A percentile compares a stretch with the other conserved stretches of the same genome.
Evolutionary conservation across 2,329 filamentous ascomycete genomes (phyloP).

Genomic region (Pestalotiopsis sp.): DNA sequence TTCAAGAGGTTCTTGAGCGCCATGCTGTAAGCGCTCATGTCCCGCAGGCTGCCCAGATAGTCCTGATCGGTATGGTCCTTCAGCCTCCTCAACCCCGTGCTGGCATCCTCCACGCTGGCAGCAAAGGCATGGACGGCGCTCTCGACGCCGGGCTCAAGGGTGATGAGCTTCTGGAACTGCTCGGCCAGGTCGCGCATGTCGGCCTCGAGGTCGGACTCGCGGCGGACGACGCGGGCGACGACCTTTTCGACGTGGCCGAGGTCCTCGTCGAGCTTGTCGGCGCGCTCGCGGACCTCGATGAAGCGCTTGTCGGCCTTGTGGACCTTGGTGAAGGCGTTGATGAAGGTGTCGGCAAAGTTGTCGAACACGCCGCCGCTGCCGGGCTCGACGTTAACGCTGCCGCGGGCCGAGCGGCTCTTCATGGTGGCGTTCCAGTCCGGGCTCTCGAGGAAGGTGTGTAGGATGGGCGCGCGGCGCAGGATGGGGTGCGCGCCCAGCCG

Average conservation of each 20-base stretch:
- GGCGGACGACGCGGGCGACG: slow-evolving; percentile 84
- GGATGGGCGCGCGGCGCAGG: slow-evolving; percentile 78
- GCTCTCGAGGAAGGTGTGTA: slow-evolving; percentile 90
- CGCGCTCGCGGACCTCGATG: slow-evolving; percentile 88
- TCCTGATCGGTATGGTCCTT: slow-evolving; percentile 94
- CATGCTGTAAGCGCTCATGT: slow-evolving; percentile 94
- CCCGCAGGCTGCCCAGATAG: slow-evolving; percentile 87
- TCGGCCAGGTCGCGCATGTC: slow-evolving; percentile 90
- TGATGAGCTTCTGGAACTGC: slow-evolving; percentile 92
- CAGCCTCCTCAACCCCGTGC: slow-evolving; percentile 75
- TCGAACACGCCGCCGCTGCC: slow-evolving; percentile 79
- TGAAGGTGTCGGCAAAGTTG: slow-evolving; percentile 91
- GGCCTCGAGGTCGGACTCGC: slow-evolving; percentile 83
- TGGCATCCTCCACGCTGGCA: slow-evolving; percentile 81
- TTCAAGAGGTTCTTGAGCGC: slow-evolving; percentile 87
- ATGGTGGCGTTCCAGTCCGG: slow-evolving; percentile 97
- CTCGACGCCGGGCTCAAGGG: slow-evolving; percentile 86
- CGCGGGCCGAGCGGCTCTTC: slow-evolving; percentile 73
- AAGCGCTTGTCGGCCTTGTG: slow-evolving; percentile 95
- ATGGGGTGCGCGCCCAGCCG: slow-evolving; percentile 87
- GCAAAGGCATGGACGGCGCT: slow-evolving; percentile 83
- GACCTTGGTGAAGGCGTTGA: slow-evolving; percentile 96
- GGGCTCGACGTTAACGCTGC: slow-evolving; percentile 53
- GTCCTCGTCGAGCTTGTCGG: slow-evolving; percentile 93
- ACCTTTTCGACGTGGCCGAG: slow-evolving; percentile 93